phyloP scores from a whole-genome alignment of 148 eudicot genomes.

The Amaranthus palmeri region DNA sequence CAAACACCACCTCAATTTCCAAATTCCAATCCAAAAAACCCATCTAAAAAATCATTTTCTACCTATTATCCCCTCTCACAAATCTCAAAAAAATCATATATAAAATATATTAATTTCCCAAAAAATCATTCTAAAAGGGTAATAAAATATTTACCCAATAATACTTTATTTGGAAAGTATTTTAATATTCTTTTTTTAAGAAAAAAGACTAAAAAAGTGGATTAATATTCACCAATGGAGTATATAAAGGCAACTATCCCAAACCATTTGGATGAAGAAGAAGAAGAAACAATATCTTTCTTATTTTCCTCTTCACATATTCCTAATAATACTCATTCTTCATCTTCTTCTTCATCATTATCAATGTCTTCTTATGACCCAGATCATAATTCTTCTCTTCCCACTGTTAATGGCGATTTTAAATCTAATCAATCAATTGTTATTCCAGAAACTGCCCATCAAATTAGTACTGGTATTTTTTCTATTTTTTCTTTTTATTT shows the following conservation, averaged over 20 bases:
- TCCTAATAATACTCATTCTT: background rate
- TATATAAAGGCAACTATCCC: constrained; percentile 28
- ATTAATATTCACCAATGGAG: constrained; percentile 3
- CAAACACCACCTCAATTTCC: constrained; percentile 1
- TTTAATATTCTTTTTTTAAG: background rate
- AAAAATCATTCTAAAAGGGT: too few relatives aligned
- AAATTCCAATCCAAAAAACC: background rate
- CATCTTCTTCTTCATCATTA: background rate
- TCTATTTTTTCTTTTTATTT: background rate
- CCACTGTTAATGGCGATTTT: background rate
- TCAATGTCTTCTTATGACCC: constrained; percentile 15
- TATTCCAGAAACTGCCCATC: constrained; percentile 75
- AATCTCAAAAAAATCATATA: background rate
- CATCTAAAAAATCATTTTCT: background rate
- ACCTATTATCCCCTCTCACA: background rate
- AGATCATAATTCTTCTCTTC: constrained; percentile 10
- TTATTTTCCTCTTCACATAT: background rate
- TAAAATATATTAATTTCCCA: background rate
- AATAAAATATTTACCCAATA: too few relatives aligned
- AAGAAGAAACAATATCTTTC: constrained; percentile 10
- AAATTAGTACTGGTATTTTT: constrained; percentile 59
- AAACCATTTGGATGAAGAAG: constrained; percentile 20
- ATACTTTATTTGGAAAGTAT: background rate
- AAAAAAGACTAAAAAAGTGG: too few relatives aligned
- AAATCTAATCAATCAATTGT: constrained; percentile 18